A percentile compares a stretch with the other conserved stretches of the same genome.
phyloP scores from a whole-genome alignment of 192 early-diverging fungal genomes.

The Mortierella hygrophila region DNA sequence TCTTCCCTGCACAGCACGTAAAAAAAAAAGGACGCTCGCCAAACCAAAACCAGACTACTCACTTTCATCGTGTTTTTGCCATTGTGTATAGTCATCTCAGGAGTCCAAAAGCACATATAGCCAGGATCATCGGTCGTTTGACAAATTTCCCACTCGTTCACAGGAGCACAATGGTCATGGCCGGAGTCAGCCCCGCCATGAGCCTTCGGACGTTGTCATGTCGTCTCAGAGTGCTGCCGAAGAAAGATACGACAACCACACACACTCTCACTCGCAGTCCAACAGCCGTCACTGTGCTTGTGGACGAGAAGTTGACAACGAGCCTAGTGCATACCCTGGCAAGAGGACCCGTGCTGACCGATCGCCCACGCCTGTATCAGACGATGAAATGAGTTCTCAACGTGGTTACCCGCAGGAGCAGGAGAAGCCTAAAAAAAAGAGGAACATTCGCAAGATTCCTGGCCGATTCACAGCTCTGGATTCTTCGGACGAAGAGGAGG shows the following conservation, averaged over 20 bases:
- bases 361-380: not conserved
- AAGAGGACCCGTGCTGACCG: not conserved
- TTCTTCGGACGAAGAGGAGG: slow-evolving; percentile 42
- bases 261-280: not conserved
- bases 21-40: not conserved
- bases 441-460: slow-evolving; percentile 20
- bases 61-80: not conserved
- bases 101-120: not conserved
- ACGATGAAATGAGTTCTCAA: not conserved
- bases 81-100: not conserved
- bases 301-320: not conserved
- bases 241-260: not conserved
- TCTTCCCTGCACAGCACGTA: not conserved
- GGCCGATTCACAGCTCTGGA: slow-evolving; percentile 50
- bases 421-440: slow-evolving; percentile 14
- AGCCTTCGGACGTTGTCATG: not conserved
- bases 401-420: not conserved
- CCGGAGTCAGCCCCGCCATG: not conserved
- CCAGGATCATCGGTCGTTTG: not conserved
- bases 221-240: not conserved
- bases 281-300: not conserved
- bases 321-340: too few species aligned
- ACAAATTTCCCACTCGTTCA: not conserved
- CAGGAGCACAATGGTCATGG: not conserved
- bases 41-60: not conserved